A percentile compares a stretch with the other conserved stretches of the same genome.
Conservation (phyloP, 345 rosid genomes). For the Populus ilicifolia region DNA sequence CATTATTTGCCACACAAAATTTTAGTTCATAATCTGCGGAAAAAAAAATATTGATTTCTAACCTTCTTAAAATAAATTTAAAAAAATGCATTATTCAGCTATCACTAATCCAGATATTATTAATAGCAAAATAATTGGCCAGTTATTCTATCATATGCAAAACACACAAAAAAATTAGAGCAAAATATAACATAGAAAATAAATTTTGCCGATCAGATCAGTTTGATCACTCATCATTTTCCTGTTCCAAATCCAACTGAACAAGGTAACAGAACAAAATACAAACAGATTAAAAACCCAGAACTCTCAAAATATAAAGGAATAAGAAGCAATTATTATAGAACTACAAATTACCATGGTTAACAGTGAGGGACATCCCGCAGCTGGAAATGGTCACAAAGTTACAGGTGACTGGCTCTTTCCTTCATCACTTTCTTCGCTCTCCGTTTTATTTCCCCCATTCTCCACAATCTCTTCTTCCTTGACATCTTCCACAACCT, state of each 20-base stretch:
- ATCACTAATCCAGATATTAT: neutral
- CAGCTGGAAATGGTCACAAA: neutral
- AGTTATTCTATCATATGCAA: neutral
- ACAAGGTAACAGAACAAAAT: neutral
- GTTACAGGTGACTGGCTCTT: conserved; percentile 1
- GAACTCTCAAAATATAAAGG: neutral
- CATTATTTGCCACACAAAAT: too few relatives aligned
- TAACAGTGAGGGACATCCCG: neutral
- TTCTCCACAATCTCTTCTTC: conserved; percentile 33
- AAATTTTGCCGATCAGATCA: neutral
- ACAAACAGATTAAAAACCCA: neutral
- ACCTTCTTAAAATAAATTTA: neutral
- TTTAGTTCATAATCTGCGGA: conserved; percentile 37
- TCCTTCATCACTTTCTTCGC: conserved; percentile 5
- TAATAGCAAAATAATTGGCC: neutral
- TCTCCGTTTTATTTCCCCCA: conserved; percentile 13
- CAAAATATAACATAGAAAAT: neutral
- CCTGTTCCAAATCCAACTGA: neutral
- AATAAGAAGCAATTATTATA: neutral
- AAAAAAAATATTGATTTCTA: neutral
- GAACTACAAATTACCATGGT: neutral
- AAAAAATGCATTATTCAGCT: neutral
- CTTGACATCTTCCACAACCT: conserved; percentile 30
- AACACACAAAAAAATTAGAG: neutral
- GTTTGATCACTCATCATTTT: neutral